Evolutionary conservation across 2,329 filamentous ascomycete genomes (phyloP), one percentile per base, ranked within the genome.

Genomic region (Chaetomium sp.): DNA sequence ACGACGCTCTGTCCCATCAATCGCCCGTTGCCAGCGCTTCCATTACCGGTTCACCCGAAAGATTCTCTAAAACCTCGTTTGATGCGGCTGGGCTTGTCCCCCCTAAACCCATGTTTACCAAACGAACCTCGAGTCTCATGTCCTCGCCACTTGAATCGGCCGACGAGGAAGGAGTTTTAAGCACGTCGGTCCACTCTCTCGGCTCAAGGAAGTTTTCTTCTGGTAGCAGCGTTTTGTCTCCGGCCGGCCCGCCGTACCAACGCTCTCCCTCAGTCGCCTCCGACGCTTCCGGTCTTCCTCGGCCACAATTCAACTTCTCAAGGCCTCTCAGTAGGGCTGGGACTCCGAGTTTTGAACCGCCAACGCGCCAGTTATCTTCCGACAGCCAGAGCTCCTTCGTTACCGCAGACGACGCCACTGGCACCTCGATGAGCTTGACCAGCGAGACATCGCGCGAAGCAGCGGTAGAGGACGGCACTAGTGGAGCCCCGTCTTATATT

Each of bases 281-380:
- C 1, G 89, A 96, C 59, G 81, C 82, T 50, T 95, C 91, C 1
- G 79, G 79, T 45, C 67, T 91, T 38, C 83, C 86, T 10, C 81
- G 86, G 12, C 88, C 90, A 0, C 84, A 88, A 0, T 92, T 95
- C 72, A 97, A 99, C 71, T 97, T 97, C 70, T 97, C 94, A 0
- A 82, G 94, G 44, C 94, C 94, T 0, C 73, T 95, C 58, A 96
- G 92, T 70, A 80, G 86, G 67, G 81, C 84, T 58, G 84, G 83
- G 59, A 84, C 80, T 10, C 81, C 82, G 12, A 72, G 66, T 45
- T 73, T 79, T 62, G 81, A 86, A n/a, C 69, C 73, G 44, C 82
- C 84, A 48, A 76, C 77, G 8, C 76, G 84, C 38, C 83, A 87
- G 66, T 76, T 81, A 6, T 87, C 85, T 19, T 82, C 79, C 5